These are phyloP conservation scores for Spathaspora sp. DNA, from an alignment of 805 yeast genomes.

Conservation along the genomic window DNA sequence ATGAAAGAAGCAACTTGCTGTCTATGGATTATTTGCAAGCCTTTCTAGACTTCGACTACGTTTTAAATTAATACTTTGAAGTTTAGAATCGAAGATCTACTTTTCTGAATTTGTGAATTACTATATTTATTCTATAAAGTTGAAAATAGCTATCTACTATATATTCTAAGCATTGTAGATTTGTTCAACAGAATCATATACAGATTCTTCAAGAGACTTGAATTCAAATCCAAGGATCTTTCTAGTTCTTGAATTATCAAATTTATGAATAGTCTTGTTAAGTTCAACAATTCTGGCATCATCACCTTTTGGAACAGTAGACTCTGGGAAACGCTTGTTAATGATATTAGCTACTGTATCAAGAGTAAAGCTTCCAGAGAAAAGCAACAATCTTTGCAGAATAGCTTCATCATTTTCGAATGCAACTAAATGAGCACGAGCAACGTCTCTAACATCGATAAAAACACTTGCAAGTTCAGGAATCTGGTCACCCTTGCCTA, in stretches of 20 bases:
- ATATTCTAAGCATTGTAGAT: background rate
- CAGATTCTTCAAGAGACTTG: slow-evolving; percentile 33
- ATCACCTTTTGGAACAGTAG: slow-evolving; percentile 40
- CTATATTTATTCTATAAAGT: too few relatives aligned
- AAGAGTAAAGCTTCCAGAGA: slow-evolving; percentile 13
- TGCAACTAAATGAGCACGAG: slow-evolving; percentile 37
- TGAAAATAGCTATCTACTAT: background rate
- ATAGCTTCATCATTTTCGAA: slow-evolving; percentile 25
- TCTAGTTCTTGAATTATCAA: slow-evolving; percentile 32
- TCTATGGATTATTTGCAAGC: too few relatives aligned
- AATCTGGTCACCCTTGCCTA: slow-evolving; percentile 20
- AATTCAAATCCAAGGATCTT: slow-evolving; percentile 34
- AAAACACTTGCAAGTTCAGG: slow-evolving; percentile 19
- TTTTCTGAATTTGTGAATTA: too few relatives aligned
- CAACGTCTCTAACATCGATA: slow-evolving; percentile 45
- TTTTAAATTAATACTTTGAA: too few relatives aligned
- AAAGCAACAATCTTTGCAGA: slow-evolving; percentile 19
- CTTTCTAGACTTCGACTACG: too few relatives aligned
- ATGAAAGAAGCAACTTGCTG: too few relatives aligned
- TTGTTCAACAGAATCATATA: slow-evolving; percentile 34
- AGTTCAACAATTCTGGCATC: background rate
- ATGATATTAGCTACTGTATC: slow-evolving; percentile 29
- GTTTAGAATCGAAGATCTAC: too few relatives aligned
- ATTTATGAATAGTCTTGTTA: background rate
- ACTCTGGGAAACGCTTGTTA: slow-evolving; percentile 36